A percentile compares a stretch with the other conserved stretches of the same genome.
phyloP scores from a whole-genome alignment of 2,329 filamentous ascomycete genomes.

The Cladosporium sp. region DNA sequence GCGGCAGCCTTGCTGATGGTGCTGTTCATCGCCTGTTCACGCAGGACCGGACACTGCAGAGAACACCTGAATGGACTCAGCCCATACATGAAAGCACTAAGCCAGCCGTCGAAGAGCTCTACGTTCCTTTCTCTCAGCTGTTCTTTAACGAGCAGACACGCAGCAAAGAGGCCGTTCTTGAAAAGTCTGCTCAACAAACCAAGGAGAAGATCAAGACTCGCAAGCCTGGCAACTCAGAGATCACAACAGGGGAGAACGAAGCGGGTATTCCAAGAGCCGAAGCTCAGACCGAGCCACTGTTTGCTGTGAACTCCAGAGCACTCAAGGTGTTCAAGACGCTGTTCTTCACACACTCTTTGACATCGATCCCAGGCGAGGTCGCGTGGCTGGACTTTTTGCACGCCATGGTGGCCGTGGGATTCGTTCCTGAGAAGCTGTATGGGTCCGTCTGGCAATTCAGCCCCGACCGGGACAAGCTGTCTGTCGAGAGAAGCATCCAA shows the following conservation, averaged over 20 bases:
- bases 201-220: background rate
- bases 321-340: background rate
- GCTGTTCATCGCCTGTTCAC: too few species aligned
- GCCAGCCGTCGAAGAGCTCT: too few species aligned
- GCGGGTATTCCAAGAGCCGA: too few species aligned
- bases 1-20: too few species aligned
- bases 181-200: too few species aligned
- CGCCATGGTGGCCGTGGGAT: background rate
- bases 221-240: background rate
- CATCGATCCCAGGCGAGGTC: background rate
- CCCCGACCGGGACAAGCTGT: background rate
- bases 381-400: background rate
- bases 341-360: background rate
- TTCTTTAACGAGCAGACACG: background rate
- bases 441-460: background rate
- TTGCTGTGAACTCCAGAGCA: background rate
- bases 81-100: too few species aligned
- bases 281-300: background rate
- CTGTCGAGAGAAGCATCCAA: background rate
- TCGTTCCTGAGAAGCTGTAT: background rate
- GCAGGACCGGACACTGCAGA: too few species aligned
- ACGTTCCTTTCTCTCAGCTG: background rate
- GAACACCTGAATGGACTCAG: too few species aligned
- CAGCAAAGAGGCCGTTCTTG: background rate
- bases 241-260: too few species aligned